Conservation (phyloP, 2,329 filamentous ascomycete species). For the Fusarium odoratissimum region DNA sequence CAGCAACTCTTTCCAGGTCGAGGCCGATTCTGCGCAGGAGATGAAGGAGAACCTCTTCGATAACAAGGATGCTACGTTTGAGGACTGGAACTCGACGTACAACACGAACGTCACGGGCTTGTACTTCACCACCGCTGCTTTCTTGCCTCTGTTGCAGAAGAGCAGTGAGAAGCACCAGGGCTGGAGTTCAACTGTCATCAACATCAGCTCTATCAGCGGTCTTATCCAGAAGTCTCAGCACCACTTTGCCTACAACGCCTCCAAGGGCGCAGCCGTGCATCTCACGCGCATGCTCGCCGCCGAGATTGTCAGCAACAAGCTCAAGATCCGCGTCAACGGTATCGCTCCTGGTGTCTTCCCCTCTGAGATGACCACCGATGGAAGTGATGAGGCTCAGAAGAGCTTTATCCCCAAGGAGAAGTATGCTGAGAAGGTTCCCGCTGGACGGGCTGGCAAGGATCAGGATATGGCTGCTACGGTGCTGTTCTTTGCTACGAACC, state of each 20-base stretch:
- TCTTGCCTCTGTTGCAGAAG: conserved; percentile 71
- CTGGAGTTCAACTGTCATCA: conserved; percentile 71
- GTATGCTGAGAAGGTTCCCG: conserved; percentile 70
- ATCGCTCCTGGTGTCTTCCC: conserved; percentile 79
- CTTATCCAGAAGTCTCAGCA: conserved; percentile 71
- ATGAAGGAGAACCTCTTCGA: conserved; percentile 76
- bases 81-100: conserved; percentile 79
- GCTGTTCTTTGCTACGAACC: conserved; percentile 62
- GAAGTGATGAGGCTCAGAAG: conserved; percentile 64
- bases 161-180: conserved; percentile 55
- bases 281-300: conserved; percentile 72
- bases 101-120: conserved; percentile 79
- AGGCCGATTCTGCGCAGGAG: conserved; percentile 62
- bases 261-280: conserved; percentile 74
- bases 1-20: conserved; percentile 65
- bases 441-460: conserved; percentile 74
- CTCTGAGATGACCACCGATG: conserved; percentile 75
- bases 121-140: conserved; percentile 72
- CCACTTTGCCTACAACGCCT: conserved; percentile 73
- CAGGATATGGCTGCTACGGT: conserved; percentile 77
- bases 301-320: conserved; percentile 67
- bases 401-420: conserved; percentile 67
- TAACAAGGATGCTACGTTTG: conserved; percentile 64
- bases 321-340: conserved; percentile 76
- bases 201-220: conserved; percentile 76